Conservation (phyloP, 1,284 basidiomycete species). For the Lignosus rhinocerotis region DNA sequence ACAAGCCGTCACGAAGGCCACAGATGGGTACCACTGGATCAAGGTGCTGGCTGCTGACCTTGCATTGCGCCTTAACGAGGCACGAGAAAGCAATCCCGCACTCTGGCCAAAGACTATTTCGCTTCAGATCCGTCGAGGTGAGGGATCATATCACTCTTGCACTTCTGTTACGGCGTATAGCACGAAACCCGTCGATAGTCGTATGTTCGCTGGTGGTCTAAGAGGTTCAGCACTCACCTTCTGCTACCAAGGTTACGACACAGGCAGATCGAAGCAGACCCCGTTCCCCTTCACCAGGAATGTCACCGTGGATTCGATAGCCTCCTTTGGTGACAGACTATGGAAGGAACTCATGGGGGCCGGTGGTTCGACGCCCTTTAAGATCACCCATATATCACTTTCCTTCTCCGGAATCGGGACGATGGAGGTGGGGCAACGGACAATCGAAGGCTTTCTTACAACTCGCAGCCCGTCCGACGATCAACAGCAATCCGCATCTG, state of each 20-base stretch:
- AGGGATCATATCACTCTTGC: not conserved
- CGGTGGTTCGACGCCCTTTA: slow-evolving; percentile 47
- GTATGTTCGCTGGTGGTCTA: not conserved
- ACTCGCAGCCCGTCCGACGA: slow-evolving; percentile 34
- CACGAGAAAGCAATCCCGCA: slow-evolving; percentile 68
- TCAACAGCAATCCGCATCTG: slow-evolving; percentile 2
- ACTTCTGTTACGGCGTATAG: too few species aligned
- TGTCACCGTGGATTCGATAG: slow-evolving; percentile 77
- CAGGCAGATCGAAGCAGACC: slow-evolving; percentile 74
- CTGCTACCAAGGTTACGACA: slow-evolving; percentile 55
- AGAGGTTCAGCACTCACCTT: not conserved
- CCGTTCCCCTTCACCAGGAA: slow-evolving; percentile 80
- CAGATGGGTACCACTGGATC: slow-evolving; percentile 89
- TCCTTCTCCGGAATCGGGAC: slow-evolving; percentile 84
- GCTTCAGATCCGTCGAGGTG: slow-evolving; percentile 73
- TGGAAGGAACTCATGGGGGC: slow-evolving; percentile 83
- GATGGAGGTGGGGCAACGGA: slow-evolving; percentile 80
- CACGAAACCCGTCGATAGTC: not conserved
- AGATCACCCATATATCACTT: slow-evolving; percentile 75
- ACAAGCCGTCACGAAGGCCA: slow-evolving; percentile 68
- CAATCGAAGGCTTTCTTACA: slow-evolving; percentile 84
- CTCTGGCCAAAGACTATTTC: slow-evolving; percentile 94
- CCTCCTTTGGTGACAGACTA: slow-evolving; percentile 77
- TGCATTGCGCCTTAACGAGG: slow-evolving; percentile 81
- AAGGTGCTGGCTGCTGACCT: slow-evolving; percentile 89